A percentile compares a stretch with the other conserved stretches of the same genome.
Conservation (phyloP, 495 filamentous ascomycete species). For the Neurospora sublineolata region DNA sequence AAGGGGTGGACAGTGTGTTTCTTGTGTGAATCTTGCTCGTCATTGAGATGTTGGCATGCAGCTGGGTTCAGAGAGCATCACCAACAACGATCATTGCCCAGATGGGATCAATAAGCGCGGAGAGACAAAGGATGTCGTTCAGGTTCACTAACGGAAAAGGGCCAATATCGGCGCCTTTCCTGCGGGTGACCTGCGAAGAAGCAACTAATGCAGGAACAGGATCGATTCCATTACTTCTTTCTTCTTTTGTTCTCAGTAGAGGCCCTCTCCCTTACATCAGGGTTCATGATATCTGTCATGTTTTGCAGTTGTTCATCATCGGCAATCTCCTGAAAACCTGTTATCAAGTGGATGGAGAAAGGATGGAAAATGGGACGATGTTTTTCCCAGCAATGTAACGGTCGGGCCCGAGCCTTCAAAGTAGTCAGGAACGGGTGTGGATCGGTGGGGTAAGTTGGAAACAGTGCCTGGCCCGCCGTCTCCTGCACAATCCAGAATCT, state of each 20-base stretch:
- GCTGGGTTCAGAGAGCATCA: neutral
- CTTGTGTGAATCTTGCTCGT: neutral
- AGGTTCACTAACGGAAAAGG: neutral
- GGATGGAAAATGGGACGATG: neutral
- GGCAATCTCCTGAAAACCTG: neutral
- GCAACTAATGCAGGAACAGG: neutral
- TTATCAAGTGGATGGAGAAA: neutral
- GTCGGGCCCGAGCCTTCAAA: neutral
- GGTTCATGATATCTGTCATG: neutral
- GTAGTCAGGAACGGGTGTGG: neutral
- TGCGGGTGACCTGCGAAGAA: neutral
- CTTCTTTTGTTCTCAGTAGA: neutral
- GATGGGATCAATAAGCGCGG: neutral
- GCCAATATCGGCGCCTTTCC: neutral
- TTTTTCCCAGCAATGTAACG: neutral
- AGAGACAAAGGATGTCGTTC: neutral
- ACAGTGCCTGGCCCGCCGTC: neutral
- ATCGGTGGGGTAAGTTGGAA: neutral
- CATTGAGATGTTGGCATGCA: neutral
- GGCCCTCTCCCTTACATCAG: neutral
- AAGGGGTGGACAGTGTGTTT: neutral
- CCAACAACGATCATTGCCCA: neutral
- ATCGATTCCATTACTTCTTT: neutral
- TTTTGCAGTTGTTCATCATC: neutral
- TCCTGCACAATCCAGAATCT: neutral